Base-by-base conservation (phyloP, 2,329 filamentous ascomycete genomes). In the Cladosporium oxysporum region DNA sequence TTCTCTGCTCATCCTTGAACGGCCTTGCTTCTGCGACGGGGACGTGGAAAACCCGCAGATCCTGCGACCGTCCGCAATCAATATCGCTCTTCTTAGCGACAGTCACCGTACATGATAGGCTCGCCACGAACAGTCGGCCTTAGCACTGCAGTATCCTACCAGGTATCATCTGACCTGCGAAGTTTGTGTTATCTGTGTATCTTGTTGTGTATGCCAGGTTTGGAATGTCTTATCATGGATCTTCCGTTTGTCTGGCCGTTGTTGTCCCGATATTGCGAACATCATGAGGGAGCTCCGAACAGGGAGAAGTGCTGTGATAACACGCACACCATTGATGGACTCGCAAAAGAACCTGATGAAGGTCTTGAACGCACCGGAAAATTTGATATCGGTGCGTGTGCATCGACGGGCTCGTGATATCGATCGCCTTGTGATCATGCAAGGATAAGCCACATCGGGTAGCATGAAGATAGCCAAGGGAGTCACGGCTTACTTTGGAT, bases 361-460 rank as follows among this genome's bases (percentile, higher is more conserved):
- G 61, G 61, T 21, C 8, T 63, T 10, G 8, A 33, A 31, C 10
- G 26, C 23, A 16, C 16, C 21, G 50, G 10, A 10, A 18, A 47
- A 18, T 50, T 44, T 57, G 61, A 47, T 63, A 18, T 47, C 11
- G 14, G 37, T 58, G 57, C 23, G 49, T 14, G 33, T 31, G 41
- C 31, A 31, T 57, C 23, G 35, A 53, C 44, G 35, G 35, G 61
- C 49, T 55, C 61, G 61, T 63, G 61, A 63, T 63, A 55, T 63
- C 61, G 50, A 63, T 57, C 50, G 49, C 26, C 61, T 63, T 23
- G 23, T 26, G 26, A 31, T 23, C 41, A 26, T 44, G 61, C 61
- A 44, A 57, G 37, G 26, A 21, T 37, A 63, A 63, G 49, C 61
- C 50, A 63, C 50, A 63, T 63, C 29, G 61, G 61, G 61, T 47